Evolutionary conservation across 2,329 filamentous ascomycete species (phyloP).

Genomic region (Fusarium mexicanum): DNA sequence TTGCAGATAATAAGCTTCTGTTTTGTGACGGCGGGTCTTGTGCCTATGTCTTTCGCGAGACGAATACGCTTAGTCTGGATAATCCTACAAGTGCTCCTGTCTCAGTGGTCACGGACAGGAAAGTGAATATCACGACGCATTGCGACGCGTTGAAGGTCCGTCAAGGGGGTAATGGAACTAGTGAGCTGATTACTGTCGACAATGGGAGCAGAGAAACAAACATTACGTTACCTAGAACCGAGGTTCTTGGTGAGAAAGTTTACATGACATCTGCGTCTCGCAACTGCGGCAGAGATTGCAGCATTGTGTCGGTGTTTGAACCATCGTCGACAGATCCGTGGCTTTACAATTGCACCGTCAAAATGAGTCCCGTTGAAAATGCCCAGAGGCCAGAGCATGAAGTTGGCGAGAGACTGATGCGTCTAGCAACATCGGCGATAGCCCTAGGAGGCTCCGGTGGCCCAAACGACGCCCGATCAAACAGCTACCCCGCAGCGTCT

Average conservation of each 20-base stretch:
- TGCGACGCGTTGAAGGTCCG: not conserved
- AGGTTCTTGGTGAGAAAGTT: not conserved
- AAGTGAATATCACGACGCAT: not conserved
- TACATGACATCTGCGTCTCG: not conserved
- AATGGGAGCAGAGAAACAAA: not conserved
- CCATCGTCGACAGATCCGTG: not conserved
- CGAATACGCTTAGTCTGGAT: not conserved
- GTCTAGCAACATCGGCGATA: not conserved
- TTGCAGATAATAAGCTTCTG: not conserved
- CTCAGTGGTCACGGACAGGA: not conserved
- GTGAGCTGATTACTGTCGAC: accelerated
- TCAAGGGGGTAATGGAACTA: not conserved
- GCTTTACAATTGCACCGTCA: not conserved
- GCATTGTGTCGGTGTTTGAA: not conserved
- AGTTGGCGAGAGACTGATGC: not conserved
- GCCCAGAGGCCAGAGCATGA: not conserved
- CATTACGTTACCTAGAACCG: not conserved
- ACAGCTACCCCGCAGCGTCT: not conserved
- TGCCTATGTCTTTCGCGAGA: not conserved
- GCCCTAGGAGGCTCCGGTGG: not conserved
- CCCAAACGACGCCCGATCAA: not conserved
- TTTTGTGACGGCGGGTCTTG: not conserved
- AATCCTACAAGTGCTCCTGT: accelerated
- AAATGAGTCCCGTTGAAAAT: not conserved
- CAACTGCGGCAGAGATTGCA: not conserved